phyloP scores from a whole-genome alignment of 2,329 filamentous ascomycete species.

The Colletotrichum gloeosporioides region DNA sequence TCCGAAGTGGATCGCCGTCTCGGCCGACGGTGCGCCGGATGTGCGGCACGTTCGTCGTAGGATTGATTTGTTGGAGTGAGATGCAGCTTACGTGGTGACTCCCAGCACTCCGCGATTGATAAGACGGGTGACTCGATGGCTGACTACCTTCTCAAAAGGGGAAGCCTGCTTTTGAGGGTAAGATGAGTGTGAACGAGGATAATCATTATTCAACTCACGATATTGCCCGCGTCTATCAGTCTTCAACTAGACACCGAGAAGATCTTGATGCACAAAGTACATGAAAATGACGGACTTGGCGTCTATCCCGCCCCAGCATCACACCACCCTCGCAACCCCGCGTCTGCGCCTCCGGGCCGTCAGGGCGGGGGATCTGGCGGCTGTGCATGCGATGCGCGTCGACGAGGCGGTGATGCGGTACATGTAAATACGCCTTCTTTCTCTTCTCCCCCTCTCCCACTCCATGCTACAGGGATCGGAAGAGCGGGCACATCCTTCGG shows the following conservation, averaged over 20 bases:
- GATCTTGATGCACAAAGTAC: neutral
- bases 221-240: rapidly evolving
- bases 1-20: neutral
- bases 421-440: neutral
- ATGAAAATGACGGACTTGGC: neutral
- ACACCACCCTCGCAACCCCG: neutral
- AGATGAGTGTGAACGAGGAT: rapidly evolving
- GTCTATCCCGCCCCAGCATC: neutral
- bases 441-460: rapidly evolving
- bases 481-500: rapidly evolving
- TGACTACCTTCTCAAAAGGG: neutral
- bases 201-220: neutral
- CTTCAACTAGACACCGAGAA: too few species aligned
- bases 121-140: neutral
- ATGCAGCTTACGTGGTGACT: neutral
- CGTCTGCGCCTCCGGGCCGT: neutral
- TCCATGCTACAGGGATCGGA: too few species aligned
- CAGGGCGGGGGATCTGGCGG: neutral
- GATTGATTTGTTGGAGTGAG: neutral
- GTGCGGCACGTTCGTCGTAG: neutral
- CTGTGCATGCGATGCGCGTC: neutral
- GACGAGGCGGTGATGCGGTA: neutral
- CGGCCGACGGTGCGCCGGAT: neutral
- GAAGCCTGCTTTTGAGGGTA: neutral
- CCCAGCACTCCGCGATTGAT: neutral